Evolutionary conservation across 2,329 filamentous ascomycete species (phyloP).

Genomic region (Diaporthe capsici): DNA sequence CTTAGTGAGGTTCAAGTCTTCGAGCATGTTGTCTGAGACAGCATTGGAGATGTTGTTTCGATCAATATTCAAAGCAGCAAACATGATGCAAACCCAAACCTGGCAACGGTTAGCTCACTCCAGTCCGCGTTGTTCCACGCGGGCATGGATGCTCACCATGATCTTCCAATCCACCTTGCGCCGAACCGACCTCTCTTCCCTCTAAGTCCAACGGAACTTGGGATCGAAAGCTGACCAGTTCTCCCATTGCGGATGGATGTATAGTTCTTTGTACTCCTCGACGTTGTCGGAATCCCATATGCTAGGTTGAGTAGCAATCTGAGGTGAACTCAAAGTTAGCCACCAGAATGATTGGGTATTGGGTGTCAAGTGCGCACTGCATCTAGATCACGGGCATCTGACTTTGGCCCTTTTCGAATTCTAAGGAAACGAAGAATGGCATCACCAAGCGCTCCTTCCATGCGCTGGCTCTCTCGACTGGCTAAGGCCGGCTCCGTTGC

Average conservation of each 20-base stretch:
- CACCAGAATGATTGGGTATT: no score
- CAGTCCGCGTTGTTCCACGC: background rate
- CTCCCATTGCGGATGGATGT: conserved; percentile 61
- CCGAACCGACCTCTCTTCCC: conserved; percentile 67
- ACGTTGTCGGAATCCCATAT: conserved; percentile 47
- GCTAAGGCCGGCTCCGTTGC: background rate
- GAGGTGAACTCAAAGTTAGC: background rate
- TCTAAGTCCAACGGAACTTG: conserved; percentile 64
- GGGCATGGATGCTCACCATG: background rate
- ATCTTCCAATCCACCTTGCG: conserved; percentile 60
- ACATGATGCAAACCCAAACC: conserved; percentile 65
- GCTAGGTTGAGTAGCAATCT: conserved; percentile 11
- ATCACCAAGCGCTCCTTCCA: conserved; percentile 13
- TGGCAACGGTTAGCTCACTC: background rate
- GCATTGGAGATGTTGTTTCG: conserved; percentile 55
- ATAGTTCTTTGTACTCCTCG: conserved; percentile 51
- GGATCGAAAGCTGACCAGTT: conserved; percentile 69
- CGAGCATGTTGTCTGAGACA: conserved; percentile 48
- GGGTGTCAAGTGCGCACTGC: background rate
- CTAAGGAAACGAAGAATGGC: background rate
- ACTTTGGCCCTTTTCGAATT: background rate
- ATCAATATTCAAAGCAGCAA: conserved; percentile 65
- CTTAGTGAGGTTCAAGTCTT: conserved; percentile 49
- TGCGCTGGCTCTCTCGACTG: background rate
- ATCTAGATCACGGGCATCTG: background rate